Conservation (phyloP, 208 protist genomes). For the Acanthamoeba castellanii region DNA sequence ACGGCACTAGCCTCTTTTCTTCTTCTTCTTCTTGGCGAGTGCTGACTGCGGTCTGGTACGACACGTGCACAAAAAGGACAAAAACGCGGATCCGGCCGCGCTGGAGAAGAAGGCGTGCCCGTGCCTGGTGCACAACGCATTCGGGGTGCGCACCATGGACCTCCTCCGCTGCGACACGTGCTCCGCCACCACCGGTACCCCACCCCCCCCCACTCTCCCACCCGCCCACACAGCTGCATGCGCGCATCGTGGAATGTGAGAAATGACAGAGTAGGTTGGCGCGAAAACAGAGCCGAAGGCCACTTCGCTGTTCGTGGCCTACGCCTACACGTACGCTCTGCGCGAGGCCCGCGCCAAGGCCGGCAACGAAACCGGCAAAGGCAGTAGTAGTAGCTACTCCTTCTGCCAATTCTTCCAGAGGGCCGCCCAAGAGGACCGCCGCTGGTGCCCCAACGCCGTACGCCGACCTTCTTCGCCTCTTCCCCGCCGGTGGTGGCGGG, state of each 20-base stretch:
- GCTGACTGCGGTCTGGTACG: too few relatives aligned
- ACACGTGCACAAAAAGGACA: neutral
- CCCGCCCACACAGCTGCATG: too few relatives aligned
- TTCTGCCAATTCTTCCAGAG: neutral
- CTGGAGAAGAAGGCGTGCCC: constrained; percentile 20
- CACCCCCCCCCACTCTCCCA: too few relatives aligned
- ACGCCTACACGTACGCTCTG: constrained; percentile 14
- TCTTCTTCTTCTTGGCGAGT: neutral
- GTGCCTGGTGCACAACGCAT: constrained; percentile 13
- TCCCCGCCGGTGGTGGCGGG: too few relatives aligned
- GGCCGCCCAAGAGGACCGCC: constrained; percentile 6
- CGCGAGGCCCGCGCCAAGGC: neutral
- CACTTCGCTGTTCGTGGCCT: constrained; percentile 9
- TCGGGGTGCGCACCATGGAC: constrained; percentile 35
- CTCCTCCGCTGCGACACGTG: constrained; percentile 24
- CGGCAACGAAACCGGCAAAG: neutral
- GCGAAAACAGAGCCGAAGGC: neutral
- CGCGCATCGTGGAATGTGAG: too few relatives aligned
- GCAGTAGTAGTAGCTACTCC: too few relatives aligned
- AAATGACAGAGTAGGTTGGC: neutral
- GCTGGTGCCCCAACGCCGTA: constrained; percentile 37
- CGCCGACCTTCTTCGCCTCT: neutral
- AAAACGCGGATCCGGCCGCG: neutral
- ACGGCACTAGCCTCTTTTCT: too few relatives aligned
- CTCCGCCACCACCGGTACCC: neutral